Base-by-base conservation (phyloP, 2,329 filamentous ascomycete species). In the Davidsoniella virescens region DNA sequence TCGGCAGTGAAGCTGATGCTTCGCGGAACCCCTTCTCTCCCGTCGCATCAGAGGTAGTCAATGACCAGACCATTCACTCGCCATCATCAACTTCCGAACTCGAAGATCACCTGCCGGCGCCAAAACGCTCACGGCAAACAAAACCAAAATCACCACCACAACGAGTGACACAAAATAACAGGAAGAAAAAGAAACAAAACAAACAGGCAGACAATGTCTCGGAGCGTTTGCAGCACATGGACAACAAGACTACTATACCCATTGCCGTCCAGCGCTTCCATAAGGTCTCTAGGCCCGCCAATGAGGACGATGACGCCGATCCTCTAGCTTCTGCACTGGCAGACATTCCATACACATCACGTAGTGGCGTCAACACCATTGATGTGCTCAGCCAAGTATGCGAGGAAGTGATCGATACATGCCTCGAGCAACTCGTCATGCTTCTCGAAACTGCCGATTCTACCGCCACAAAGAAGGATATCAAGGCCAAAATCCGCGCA, bases 361-460 rank as follows among this genome's bases (percentile, higher is more conserved):
- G 70, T 14, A 62, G 65, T 18, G 74, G 75, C 43, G 76, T 80
- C 55, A 82, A 76, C 44, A 68, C 73, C 0, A 66, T 82, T 2
- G 78, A 82, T 56, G 77, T 82, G 1, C 65, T 82, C 37, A 67
- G 71, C 5, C 72, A 79, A 55, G 67, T 80, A 12, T 81, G 75
- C 58, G 70, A 77, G 33, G 77, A 82, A 57, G 68, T 80, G 29
- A 65, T 80, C 17, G 67, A 67, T n/a, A 63, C 67, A 2, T 71
- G 67, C 12, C 59, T 80, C 29, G 63, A 64, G 1, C 69, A 69
- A 44, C 60, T 78, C 2, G 63, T 70, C 41, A 67, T 71, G 29
- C 63, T 67, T 8, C 61, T 61, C 16, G 47, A 58, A 4, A 50
- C 52, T 0, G 59, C 57, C 3, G 67, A 67, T 1, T 67, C 69